Evolutionary conservation across 495 filamentous ascomycete species (phyloP), one percentile per base, ranked within the genome.

Genomic region (Rhypophila decipiens): DNA sequence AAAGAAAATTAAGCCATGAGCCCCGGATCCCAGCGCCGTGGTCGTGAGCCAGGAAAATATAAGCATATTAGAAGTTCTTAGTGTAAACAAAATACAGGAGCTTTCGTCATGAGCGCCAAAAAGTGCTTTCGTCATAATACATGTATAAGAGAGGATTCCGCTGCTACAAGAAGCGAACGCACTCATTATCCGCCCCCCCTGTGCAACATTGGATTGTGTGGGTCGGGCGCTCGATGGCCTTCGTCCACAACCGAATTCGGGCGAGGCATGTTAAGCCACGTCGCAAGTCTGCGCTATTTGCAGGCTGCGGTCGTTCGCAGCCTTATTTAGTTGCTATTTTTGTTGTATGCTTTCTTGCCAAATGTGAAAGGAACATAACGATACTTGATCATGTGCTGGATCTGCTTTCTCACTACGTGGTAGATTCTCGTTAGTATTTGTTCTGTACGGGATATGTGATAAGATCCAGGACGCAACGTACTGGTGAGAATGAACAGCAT

Each of bases 381-480:
- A 73, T 98, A 98, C 73, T 97, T 98, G 81, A 98, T 96, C 93
- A 98, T 98, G 70, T 96, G 90, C 75, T 98, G 93, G 50, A 98
- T 98, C 71, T 98, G 93, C 69, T 90, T 84, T 61, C 93, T 79
- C 93, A 98, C 89, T 95, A 54, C 29, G 42, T 7, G 42, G 24
- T 0, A 69, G 66, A 24, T 46, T 49, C 43, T 34, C 20, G 15
- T 44, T 24, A n/a, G n/a, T n/a, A n/a, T n/a, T n/a, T n/a, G n/a
- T n/a, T n/a, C n/a, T n/a, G n/a, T n/a, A n/a, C n/a, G n/a, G n/a
- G n/a, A n/a, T n/a, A n/a, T n/a, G n/a, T n/a, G n/a, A n/a, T n/a
- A n/a, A n/a, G n/a, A n/a, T n/a, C n/a, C n/a, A n/a, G n/a, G 39
- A 27, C n/a, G 42, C 3, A 43, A 78, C 88, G 54, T 79, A 95